phyloP scores from a whole-genome alignment of 352 stramenopile species.

The Globisporangium emineosum region DNA sequence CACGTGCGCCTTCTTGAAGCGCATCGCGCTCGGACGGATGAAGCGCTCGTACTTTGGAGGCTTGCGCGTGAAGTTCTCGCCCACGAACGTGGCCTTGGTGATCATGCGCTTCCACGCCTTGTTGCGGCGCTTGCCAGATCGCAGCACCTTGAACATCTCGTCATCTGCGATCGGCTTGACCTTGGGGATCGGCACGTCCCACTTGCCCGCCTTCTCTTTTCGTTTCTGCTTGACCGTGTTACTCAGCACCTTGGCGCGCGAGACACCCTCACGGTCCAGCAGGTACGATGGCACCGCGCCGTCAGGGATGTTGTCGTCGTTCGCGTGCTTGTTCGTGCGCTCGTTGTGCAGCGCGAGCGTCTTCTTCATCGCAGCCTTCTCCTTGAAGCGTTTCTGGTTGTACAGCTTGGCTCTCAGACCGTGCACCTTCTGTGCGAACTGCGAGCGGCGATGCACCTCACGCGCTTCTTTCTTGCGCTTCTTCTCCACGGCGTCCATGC shows the following conservation, averaged over 20 bases:
- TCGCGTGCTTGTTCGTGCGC: conserved; percentile 97
- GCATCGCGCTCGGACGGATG: conserved; percentile 97
- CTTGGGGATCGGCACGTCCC: conserved; percentile 99
- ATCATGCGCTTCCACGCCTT: conserved; percentile 95
- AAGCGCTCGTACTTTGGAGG: conserved; percentile 99
- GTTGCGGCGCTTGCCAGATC: conserved; percentile 94
- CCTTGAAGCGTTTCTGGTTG: conserved; percentile 99
- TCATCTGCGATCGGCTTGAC: conserved; percentile 98
- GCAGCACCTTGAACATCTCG: conserved; percentile 99
- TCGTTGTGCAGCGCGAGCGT: conserved; percentile 99
- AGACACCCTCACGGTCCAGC: conserved; percentile 98
- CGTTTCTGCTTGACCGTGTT: conserved; percentile 99
- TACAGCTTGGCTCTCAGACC: conserved; percentile 98
- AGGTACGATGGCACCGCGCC: conserved; percentile 98
- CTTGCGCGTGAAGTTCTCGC: conserved; percentile 99
- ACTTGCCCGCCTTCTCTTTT: conserved; percentile 99
- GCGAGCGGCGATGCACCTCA: conserved; percentile 95
- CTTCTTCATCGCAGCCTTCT: conserved; percentile 99
- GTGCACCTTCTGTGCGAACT: conserved; percentile 99
- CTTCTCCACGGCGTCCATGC: conserved; percentile 96
- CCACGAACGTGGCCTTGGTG: conserved; percentile 95
- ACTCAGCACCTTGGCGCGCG: conserved; percentile 98
- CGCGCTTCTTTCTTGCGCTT: conserved; percentile 98
- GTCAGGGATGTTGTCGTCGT: conserved; percentile 96
- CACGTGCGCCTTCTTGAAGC: conserved; percentile 99